A percentile compares a stretch with the other conserved stretches of the same genome.
Conservation (phyloP, 139 green algal genomes). For the Picochlorum sp. region DNA sequence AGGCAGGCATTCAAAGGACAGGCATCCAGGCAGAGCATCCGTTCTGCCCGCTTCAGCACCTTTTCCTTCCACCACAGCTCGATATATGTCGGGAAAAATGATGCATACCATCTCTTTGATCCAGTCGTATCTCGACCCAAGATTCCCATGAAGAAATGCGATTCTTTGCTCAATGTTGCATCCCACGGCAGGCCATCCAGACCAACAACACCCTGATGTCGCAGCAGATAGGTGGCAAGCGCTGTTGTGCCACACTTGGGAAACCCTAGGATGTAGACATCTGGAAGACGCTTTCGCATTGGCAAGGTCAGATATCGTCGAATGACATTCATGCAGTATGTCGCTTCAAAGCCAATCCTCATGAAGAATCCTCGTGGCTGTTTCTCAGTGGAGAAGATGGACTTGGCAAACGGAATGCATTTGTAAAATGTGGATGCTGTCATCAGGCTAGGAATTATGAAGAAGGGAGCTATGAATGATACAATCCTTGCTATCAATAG, state of each 20-base stretch:
- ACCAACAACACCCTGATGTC: slow-evolving; percentile 52
- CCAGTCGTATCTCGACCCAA: slow-evolving; percentile 37
- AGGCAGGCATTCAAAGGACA: slow-evolving; percentile 63
- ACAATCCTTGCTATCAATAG: slow-evolving; percentile 29
- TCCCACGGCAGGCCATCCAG: slow-evolving; percentile 56
- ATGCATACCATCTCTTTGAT: slow-evolving; percentile 45
- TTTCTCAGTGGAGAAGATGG: slow-evolving; percentile 37
- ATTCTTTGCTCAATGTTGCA: slow-evolving; percentile 63
- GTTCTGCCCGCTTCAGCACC: slow-evolving; percentile 16
- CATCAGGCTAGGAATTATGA: slow-evolving; percentile 19
- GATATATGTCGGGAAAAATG: slow-evolving; percentile 72
- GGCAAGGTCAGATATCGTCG: slow-evolving; percentile 59
- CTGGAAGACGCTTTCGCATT: slow-evolving; percentile 48
- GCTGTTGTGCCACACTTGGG: slow-evolving; percentile 63
- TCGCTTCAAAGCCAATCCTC: slow-evolving; percentile 52
- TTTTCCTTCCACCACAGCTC: slow-evolving; percentile 29
- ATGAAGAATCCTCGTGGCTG: slow-evolving; percentile 16
- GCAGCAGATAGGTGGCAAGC: slow-evolving; percentile 52
- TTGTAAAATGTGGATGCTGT: slow-evolving; percentile 45
- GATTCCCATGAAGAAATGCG: slow-evolving; percentile 65
- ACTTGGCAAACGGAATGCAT: slow-evolving; percentile 57
- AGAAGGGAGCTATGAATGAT: slow-evolving; percentile 20
- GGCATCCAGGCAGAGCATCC: slow-evolving; percentile 68
- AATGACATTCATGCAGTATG: slow-evolving; percentile 53
- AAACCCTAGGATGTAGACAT: slow-evolving; percentile 75